Evolutionary conservation across 2,329 filamentous ascomycete genomes (phyloP), one percentile per base, ranked within the genome.

Genomic region (Apiospora kogelbergensis): DNA sequence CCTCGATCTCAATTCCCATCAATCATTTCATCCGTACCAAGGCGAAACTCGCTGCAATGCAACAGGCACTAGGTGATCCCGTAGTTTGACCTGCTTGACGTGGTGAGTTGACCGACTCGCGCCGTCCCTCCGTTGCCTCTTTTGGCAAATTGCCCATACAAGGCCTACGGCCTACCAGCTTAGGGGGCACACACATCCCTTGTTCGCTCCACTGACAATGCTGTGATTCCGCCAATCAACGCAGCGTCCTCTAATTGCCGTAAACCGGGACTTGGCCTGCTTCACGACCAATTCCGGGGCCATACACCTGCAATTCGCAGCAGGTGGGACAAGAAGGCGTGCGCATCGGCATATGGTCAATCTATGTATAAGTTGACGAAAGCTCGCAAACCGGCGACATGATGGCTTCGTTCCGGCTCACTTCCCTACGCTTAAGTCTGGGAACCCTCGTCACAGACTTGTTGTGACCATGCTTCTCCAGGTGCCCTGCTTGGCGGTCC

Each of bases 381-480:
- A 20, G 24, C 13, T 6, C 24, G 53, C 53, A 22, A 30, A 26
- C 13, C 30, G n/a, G 20, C 20, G 10, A 37, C 30, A 37, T n/a
- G 53, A 60, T 60, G 53, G n/a, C 53, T n/a, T 60, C 30, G 53
- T 60, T 60, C 53, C 37, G 53, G 53, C 30, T 60, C 53, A n/a
- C 30, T n/a, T 22, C 53, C 53, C 53, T 37, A 37, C 53, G 30
- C 30, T 37, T 26, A 37, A 37, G 17, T 37, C 26, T 30, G 53
- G 53, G 53, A 60, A 60, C 17, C 53, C 20, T 11, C 30, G 53
- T 37, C 30, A 9, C 30, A 60, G 53, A 37, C 3, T 60, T n/a
- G 53, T 37, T 22, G 53, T 60, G 66, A 74, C 63, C 69, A 76
- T 75, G 74, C 64, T 76, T 67, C 69, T 77, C 20, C 72, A 72